A percentile compares a stretch with the other conserved stretches of the same genome.
Conservation (phyloP, 768 basidiomycete genomes). For the Imleria badia region DNA sequence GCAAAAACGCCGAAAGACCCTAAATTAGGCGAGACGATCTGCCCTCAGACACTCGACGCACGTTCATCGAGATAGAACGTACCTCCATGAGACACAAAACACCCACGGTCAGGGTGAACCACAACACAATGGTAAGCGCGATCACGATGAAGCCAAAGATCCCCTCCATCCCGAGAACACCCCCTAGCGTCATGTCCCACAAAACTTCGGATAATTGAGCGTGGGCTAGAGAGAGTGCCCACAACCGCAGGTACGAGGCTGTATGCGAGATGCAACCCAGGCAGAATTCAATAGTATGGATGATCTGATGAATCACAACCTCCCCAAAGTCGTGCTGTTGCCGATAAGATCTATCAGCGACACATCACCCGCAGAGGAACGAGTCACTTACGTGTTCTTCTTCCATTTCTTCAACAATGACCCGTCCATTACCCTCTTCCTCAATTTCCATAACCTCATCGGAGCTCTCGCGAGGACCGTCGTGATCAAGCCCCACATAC, state of each 20-base stretch:
- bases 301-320: conserved; percentile 94
- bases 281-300: conserved; percentile 99
- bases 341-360: conserved; percentile 33
- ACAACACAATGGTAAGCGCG: conserved; percentile 55
- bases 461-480: conserved; percentile 52
- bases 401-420: conserved; percentile 68
- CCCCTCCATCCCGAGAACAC: conserved; percentile 58
- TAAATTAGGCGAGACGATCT: conserved; percentile 30
- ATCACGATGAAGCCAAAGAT: conserved; percentile 59
- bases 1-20: conserved; percentile 95
- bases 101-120: conserved; percentile 75
- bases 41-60: conserved; percentile 14
- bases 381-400: conserved; percentile 63
- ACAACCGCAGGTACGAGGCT: conserved; percentile 88
- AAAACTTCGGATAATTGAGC: conserved; percentile 95
- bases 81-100: conserved; percentile 97
- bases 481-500: conserved; percentile 70
- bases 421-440: conserved; percentile 77
- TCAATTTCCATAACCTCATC: conserved; percentile 72
- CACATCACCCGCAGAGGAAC: conserved; percentile 7
- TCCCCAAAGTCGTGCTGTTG: conserved; percentile 93
- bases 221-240: conserved; percentile 97
- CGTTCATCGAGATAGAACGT: conserved; percentile 29
- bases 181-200: conserved; percentile 82
- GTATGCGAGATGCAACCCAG: conserved; percentile 99